Conservation (phyloP, 768 basidiomycete genomes). For the Crassisporium funariophilum region DNA sequence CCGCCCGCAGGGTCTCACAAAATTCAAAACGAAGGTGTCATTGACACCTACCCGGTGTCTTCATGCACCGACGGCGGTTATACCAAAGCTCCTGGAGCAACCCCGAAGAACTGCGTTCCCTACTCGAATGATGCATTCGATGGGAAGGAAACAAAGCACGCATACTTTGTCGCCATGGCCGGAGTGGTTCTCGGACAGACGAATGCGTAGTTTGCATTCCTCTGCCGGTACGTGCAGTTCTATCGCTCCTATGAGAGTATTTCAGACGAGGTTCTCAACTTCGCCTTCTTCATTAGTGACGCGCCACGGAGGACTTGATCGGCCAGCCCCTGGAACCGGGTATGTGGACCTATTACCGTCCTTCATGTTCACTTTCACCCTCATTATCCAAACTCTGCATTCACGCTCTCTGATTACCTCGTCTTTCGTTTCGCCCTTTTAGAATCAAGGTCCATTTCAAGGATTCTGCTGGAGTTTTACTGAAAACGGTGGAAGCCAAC, state of each 20-base stretch:
- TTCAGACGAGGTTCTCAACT: background rate
- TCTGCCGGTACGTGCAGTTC: slow-evolving; percentile 18
- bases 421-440: slow-evolving; percentile 4
- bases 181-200: background rate
- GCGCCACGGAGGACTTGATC: slow-evolving; percentile 22
- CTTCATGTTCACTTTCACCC: slow-evolving; percentile 4
- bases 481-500: slow-evolving; percentile 89
- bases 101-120: background rate
- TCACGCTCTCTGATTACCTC: background rate
- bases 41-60: background rate
- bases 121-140: too few species aligned
- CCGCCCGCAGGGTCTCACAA: background rate
- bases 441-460: slow-evolving; percentile 92
- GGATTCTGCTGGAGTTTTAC: slow-evolving; percentile 79
- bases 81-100: background rate
- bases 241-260: background rate
- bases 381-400: background rate
- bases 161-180: background rate
- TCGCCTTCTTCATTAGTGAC: slow-evolving; percentile 5
- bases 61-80: background rate
- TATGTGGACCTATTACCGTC: slow-evolving; percentile 12
- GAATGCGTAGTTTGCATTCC: slow-evolving; percentile 19
- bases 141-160: background rate
- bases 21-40: background rate
- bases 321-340: slow-evolving; percentile 31